phyloP scores from a whole-genome alignment of 495 filamentous ascomycete genomes.

The Daldinia loculata region DNA sequence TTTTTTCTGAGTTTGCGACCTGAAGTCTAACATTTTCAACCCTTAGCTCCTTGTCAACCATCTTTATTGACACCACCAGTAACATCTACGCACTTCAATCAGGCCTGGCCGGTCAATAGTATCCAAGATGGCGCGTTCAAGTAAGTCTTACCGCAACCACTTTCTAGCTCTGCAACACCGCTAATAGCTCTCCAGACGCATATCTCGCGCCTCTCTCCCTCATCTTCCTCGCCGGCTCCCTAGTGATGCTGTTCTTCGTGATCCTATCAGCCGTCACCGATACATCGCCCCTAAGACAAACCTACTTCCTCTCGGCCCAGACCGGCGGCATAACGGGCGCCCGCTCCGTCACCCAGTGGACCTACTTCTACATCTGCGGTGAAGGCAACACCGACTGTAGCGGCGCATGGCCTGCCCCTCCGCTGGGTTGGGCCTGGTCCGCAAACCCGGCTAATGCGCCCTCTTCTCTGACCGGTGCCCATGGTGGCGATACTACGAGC shows the following conservation, averaged over 20 bases:
- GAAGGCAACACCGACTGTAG: slow-evolving; percentile 59
- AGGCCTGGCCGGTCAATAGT: slow-evolving; percentile 11
- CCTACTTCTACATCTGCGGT: slow-evolving; percentile 78
- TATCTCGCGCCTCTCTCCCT: slow-evolving; percentile 64
- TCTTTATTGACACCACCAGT: neutral
- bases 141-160: slow-evolving; percentile 5
- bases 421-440: slow-evolving; percentile 62
- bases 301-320: slow-evolving; percentile 83
- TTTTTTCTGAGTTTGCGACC: slow-evolving; percentile 8
- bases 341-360: slow-evolving; percentile 76
- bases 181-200: slow-evolving; percentile 41
- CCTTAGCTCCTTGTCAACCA: neutral
- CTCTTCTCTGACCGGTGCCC: slow-evolving; percentile 50
- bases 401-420: slow-evolving; percentile 52
- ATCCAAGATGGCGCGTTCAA: slow-evolving; percentile 33
- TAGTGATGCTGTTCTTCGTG: slow-evolving; percentile 82
- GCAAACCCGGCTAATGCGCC: slow-evolving; percentile 52
- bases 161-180: neutral
- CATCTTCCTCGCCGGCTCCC: slow-evolving; percentile 75
- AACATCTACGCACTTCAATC: neutral
- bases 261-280: slow-evolving; percentile 73
- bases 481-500: slow-evolving; percentile 60
- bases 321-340: slow-evolving; percentile 75
- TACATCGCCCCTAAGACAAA: slow-evolving; percentile 69
- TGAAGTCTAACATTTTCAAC: slow-evolving; percentile 20